Evolutionary conservation across 345 rosid genomes (phyloP), one percentile per base, ranked within the genome.

Genomic region (Salix koriyanagi): DNA sequence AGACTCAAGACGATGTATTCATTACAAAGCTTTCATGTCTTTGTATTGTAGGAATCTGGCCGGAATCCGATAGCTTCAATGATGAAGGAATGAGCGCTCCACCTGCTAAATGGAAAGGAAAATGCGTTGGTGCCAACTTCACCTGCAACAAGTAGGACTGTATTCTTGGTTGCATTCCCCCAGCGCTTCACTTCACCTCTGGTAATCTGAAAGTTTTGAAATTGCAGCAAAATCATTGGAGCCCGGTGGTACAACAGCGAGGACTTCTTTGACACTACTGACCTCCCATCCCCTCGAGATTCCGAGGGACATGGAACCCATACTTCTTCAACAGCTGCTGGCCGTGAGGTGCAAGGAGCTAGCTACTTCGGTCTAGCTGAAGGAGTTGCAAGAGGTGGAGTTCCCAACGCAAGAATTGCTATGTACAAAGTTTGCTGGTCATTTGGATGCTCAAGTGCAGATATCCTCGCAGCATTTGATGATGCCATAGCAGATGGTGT

Each of bases 401-500:
- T 78, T 18, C 85, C 87, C 4, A 36, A 54, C 7, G 79, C 85
- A 7, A 65, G 84, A n/a, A 76, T 86, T n/a, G 84, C 85, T 1
- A 48, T 79, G 16, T 86, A 86, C 79, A 84, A 84, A 79, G 82
- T 82, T 6, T 86, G 87, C 65, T 82, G 84, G 87, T 12, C 50
- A 2, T 68, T 9, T 8, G 89, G 84, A 11, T 84, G 87, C 64
- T 18, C 9, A 14, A 34, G 13, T 5, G 84, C 81, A 1, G 89
- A 84, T 71, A 75, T 86, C 7, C 82, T 86, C 0, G 84, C 86
- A 1, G 84, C 85, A 7, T 86, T 79, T 70, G 88, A 87, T 26
- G 87, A 88, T 65, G 90, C 90, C 15, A 81, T 86, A 30, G 83
- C 85, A 3, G 85, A 83, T 79, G 83, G 85, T 16, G 85, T 77